These are phyloP conservation scores for Gracilaria caudata DNA, from an alignment of 23 red algal genomes.

Conservation along the genomic window DNA sequence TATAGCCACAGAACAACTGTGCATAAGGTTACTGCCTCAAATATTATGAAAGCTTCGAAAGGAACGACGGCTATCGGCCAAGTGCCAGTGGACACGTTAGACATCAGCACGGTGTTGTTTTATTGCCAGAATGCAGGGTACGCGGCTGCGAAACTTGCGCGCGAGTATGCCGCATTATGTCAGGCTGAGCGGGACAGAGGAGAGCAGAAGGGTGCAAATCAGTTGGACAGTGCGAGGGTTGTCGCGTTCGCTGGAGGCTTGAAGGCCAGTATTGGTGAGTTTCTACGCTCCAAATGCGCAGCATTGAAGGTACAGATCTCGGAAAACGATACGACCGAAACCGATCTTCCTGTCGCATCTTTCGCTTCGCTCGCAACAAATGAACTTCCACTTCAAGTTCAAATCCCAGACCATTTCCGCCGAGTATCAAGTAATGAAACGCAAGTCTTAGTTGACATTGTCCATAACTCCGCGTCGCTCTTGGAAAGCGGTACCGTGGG, in stretches of 20 bases:
- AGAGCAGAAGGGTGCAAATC: too few species aligned
- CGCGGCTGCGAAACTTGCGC: slow-evolving; percentile 1
- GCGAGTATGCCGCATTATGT: neutral
- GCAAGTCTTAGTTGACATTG: neutral
- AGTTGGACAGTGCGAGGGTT: neutral
- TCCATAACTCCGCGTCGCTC: neutral
- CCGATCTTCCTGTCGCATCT: neutral
- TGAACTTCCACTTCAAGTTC: slow-evolving; percentile 1
- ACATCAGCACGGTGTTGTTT: neutral
- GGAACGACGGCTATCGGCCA: neutral
- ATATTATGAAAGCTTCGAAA: neutral
- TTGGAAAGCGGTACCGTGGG: neutral
- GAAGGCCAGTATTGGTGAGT: neutral
- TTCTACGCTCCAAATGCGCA: neutral
- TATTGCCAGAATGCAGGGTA: slow-evolving; percentile 18
- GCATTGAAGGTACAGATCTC: neutral
- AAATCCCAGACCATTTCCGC: slow-evolving; percentile 19
- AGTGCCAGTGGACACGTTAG: neutral
- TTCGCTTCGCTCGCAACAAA: too few species aligned
- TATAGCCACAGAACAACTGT: too few species aligned
- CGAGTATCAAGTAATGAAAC: neutral
- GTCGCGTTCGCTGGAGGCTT: neutral
- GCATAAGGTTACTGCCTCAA: too few species aligned
- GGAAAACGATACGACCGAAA: neutral
- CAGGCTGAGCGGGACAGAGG: neutral